Base-by-base conservation (phyloP, 2,329 filamentous ascomycete genomes). In the Teratosphaeria destructans region DNA sequence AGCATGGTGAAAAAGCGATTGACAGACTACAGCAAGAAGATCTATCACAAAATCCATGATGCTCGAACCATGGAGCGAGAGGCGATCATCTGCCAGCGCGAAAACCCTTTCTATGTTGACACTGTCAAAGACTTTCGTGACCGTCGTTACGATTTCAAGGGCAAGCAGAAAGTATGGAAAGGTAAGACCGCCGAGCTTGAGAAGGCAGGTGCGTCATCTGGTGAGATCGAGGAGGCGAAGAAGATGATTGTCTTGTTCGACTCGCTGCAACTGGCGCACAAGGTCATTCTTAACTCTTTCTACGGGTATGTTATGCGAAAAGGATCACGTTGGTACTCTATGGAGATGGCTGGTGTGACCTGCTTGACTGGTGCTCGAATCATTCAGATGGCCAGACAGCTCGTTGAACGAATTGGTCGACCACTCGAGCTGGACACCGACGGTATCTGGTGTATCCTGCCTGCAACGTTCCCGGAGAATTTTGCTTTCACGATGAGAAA, bases 261-360 rank as follows among this genome's bases (percentile, higher is more conserved):
- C 72, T 99, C 94, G 0, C 79, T 99, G 60, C 95, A 99, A 73
- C 80, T 99, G 68, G 94, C 94, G 0, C 94, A 99, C 79, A 99
- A 99, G 74, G 94, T 99, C 77, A 99, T 99, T 81, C 74, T 99
- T 59, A 99, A 99, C 78, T 96, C 91, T 59, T 99, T 99, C 78
- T 99, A 99, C 67, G 94, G 94, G 64, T 99, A 99, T 72, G 94
- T 97, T 73, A 99, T 99, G 94, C 83, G 94, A 77, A 99, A 99
- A 73, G 94, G 94, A 37, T 99, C 94, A 43, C 85, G 94, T 59
- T 99, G 94, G 94, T 99, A 99, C 72, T 99, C 94, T 19, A 87
- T 99, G 83, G 94, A 99, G 73, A 99, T 99, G 94, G 94, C 95
- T 16, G 94, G 94, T 67, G 94, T 99, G 4, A 99, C 94, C 52